Evolutionary conservation across 345 rosid species (phyloP), one percentile per base, ranked within the genome.

Genomic region (Acer yangbiense): DNA sequence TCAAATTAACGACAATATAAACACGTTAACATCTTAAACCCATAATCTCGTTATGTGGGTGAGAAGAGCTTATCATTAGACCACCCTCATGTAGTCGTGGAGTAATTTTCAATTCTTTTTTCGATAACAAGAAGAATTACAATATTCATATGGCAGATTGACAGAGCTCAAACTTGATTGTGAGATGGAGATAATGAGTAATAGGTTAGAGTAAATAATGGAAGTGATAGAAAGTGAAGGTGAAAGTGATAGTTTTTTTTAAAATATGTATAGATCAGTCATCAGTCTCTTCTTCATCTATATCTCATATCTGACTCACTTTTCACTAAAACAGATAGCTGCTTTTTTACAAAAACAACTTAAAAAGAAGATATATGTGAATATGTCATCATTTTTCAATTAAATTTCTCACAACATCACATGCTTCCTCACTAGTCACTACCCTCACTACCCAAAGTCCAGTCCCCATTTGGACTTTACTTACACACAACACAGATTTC

Each of bases 241-340:
- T 32, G 82, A 68, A 64, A 72, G 78, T 23, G 82, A 68, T 41
- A 25, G 70, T 74, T n/a, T 60, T n/a, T 4, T 16, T 35, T 4
- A 4, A 3, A 35, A 60, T n/a, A 60, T 2, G 2, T 6, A 60
- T 3, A n/a, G 11, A 60, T 21, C 20, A 35, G 39, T 35, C 39
- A 1, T 18, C 10, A 60, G 9, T 11, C 23, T 21, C 79, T 23
- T 46, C 14, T 35, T 35, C 39, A 35, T 35, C 39, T 32, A 32
- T 32, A 35, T 29, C 32, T 29, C 32, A 29, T 7, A 55, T 70
- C 81, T 62, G 78, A 75, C 68, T 60, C 60, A 21, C 64, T 54
- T 78, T 74, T 43, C 84, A 48, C 54, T 9, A 17, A 27, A 74
- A 63, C 20, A 39, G 16, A 63, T 16, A 7, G 25, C 23, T 6